Evolutionary conservation across 192 early-diverging fungal species (phyloP).

Genomic region (Entomortierella chlamydospora): DNA sequence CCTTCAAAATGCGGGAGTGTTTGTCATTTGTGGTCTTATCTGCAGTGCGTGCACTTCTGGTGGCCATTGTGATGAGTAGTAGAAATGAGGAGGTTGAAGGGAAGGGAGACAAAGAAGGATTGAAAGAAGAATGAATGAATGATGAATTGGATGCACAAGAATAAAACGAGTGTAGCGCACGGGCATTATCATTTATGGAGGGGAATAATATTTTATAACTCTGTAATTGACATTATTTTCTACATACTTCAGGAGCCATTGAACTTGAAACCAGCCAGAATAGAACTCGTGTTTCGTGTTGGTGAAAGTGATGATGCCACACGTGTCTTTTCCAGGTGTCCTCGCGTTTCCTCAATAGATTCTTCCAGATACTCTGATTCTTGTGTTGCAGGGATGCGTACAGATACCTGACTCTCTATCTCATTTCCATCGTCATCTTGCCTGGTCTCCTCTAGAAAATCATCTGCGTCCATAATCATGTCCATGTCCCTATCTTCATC

Average conservation of each 20-base stretch:
- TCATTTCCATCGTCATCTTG: conserved; percentile 11
- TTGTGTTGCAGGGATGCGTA: conserved; percentile 35
- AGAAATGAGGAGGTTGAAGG: background rate
- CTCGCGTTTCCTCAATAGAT: conserved; percentile 41
- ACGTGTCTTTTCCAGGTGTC: conserved; percentile 31
- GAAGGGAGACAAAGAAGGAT: background rate
- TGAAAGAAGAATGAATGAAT: background rate
- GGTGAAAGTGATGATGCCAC: conserved; percentile 29
- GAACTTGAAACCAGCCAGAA: conserved; percentile 50
- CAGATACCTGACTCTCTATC: conserved; percentile 7
- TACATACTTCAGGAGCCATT: background rate
- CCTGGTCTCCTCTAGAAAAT: conserved; percentile 37
- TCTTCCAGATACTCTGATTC: conserved; percentile 17
- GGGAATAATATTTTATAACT: background rate
- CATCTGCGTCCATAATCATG: conserved; percentile 41
- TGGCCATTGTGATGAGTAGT: conserved; percentile 61
- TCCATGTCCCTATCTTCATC: conserved; percentile 7
- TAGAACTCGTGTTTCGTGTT: conserved; percentile 7
- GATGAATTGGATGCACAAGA: background rate
- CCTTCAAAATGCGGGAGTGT: conserved; percentile 75
- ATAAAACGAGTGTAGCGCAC: background rate
- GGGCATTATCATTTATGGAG: background rate
- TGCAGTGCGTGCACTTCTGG: conserved; percentile 70
- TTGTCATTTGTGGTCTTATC: conserved; percentile 78
- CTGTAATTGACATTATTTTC: background rate